Conservation (phyloP, 768 basidiomycete species). For the Tylopilus felleus region DNA sequence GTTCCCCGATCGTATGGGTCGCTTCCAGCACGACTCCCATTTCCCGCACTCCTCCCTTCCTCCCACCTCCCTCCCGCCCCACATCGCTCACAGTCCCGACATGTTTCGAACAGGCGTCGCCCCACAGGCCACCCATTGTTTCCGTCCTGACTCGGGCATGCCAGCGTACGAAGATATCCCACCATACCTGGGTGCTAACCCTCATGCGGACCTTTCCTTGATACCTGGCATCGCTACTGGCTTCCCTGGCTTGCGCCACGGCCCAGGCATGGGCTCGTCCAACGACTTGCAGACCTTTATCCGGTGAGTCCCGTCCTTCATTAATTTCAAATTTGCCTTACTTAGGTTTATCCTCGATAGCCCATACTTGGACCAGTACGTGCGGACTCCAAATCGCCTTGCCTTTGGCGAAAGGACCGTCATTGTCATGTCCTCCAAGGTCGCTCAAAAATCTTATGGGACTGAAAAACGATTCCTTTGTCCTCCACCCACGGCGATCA, state of each 20-base stretch:
- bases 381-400: slow-evolving; percentile 79
- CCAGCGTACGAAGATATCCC: slow-evolving; percentile 58
- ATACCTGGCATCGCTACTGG: slow-evolving; percentile 63
- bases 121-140: slow-evolving; percentile 67
- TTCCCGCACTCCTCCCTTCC: slow-evolving; percentile 45
- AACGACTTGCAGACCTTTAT: slow-evolving; percentile 80
- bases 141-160: slow-evolving; percentile 49
- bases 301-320: slow-evolving; percentile 43
- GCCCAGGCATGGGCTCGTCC: slow-evolving; percentile 55
- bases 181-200: slow-evolving; percentile 50
- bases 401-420: slow-evolving; percentile 91
- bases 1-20: slow-evolving; percentile 55
- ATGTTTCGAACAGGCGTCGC: slow-evolving; percentile 60
- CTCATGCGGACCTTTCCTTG: slow-evolving; percentile 54
- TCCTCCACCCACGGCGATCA: slow-evolving; percentile 88
- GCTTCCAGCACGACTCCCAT: slow-evolving; percentile 53
- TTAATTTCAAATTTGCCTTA: slow-evolving; percentile 17
- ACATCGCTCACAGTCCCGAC: slow-evolving; percentile 51
- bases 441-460: slow-evolving; percentile 96
- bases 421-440: slow-evolving; percentile 96
- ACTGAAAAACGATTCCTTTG: slow-evolving; percentile 95
- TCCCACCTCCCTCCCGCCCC: slow-evolving; percentile 42
- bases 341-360: slow-evolving; percentile 35
- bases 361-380: slow-evolving; percentile 82
- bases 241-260: slow-evolving; percentile 61